These are phyloP conservation scores for Debaryomyces fabryi DNA, from an alignment of 1,139 yeast species.

Conservation along the genomic window DNA sequence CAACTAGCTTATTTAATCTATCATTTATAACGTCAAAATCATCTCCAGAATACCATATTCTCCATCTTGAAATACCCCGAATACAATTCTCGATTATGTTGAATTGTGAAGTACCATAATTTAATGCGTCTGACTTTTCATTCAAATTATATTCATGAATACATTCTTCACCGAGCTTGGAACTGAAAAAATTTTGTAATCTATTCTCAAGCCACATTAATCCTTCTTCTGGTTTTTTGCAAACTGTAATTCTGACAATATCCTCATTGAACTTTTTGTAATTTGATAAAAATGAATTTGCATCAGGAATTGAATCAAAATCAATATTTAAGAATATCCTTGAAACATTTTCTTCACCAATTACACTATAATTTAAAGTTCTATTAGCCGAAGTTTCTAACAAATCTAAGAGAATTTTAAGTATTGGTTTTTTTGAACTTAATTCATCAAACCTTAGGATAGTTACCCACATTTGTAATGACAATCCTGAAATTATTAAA, in stretches of 20 bases:
- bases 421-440: slow-evolving; percentile 51
- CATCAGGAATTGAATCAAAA: slow-evolving; percentile 86
- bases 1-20: slow-evolving; percentile 64
- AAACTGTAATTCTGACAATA: slow-evolving; percentile 82
- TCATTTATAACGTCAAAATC: slow-evolving; percentile 64
- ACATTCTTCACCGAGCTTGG: slow-evolving; percentile 71
- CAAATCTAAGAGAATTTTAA: slow-evolving; percentile 61
- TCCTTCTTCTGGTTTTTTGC: slow-evolving; percentile 83
- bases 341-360: slow-evolving; percentile 66
- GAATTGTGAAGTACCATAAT: slow-evolving; percentile 80
- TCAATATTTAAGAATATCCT: slow-evolving; percentile 74
- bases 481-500: slow-evolving; percentile 85
- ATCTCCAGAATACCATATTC: slow-evolving; percentile 77
- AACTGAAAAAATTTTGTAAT: slow-evolving; percentile 70
- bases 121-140: slow-evolving; percentile 69
- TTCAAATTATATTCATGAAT: slow-evolving; percentile 58
- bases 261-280: slow-evolving; percentile 88
- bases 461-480: slow-evolving; percentile 94
- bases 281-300: slow-evolving; percentile 73
- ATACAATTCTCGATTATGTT: slow-evolving; percentile 87
- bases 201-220: slow-evolving; percentile 79
- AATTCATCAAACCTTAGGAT: slow-evolving; percentile 81
- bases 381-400: slow-evolving; percentile 80
- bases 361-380: slow-evolving; percentile 69
- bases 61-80: slow-evolving; percentile 95